A percentile compares a stretch with the other conserved stretches of the same genome.
These are phyloP conservation scores for Lentinula lateritia DNA, from an alignment of 768 basidiomycete genomes.

Conservation along the genomic window DNA sequence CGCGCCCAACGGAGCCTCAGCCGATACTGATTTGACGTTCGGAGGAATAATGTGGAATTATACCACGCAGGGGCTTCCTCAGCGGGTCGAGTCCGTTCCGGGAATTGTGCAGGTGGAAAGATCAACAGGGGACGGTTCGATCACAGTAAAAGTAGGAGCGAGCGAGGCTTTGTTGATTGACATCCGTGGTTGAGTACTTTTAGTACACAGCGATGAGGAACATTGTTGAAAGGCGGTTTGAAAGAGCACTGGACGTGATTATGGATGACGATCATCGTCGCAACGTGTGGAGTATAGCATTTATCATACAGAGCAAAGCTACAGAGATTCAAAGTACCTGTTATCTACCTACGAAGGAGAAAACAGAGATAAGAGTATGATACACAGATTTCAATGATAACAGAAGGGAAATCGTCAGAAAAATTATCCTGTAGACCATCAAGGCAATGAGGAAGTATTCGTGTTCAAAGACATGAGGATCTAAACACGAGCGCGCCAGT, in stretches of 20 bases:
- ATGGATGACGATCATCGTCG: neutral
- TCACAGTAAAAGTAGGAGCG: neutral
- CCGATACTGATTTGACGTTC: neutral
- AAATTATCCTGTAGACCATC: neutral
- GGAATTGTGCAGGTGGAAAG: neutral
- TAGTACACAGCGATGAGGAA: neutral
- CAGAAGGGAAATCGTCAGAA: neutral
- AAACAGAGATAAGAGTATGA: neutral
- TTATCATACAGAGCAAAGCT: neutral
- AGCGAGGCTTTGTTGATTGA: slow-evolving; percentile 1
- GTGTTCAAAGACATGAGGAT: neutral
- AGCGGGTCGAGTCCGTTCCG: neutral
- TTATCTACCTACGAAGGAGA: neutral
- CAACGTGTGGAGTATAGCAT: too few species aligned
- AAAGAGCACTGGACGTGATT: neutral
- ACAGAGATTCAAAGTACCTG: neutral
- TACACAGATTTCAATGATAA: neutral
- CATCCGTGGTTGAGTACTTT: neutral
- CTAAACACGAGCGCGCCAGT: neutral
- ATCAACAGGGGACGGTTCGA: neutral
- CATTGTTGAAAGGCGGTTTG: too few species aligned
- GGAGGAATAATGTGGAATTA: slow-evolving; percentile 5
- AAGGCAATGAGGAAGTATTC: neutral
- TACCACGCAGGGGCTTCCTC: neutral
- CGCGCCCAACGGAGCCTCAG: neutral